A percentile compares a stretch with the other conserved stretches of the same genome.
Conservation (phyloP, 768 basidiomycete genomes). For the Leccinum olivaceopallidum region DNA sequence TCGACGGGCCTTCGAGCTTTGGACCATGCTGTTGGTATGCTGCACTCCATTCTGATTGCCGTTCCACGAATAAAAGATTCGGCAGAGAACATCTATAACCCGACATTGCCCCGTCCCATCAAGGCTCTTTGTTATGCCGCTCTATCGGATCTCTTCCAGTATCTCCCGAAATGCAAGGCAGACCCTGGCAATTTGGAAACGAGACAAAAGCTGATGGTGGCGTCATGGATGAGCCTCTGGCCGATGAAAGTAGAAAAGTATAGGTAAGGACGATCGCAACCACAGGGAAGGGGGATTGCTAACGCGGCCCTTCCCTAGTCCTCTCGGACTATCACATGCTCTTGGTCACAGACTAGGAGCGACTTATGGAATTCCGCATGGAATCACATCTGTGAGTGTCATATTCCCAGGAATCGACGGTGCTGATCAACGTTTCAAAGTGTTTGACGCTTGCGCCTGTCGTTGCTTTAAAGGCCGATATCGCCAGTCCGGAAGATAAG, state of each 20-base stretch:
- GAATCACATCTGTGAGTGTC: constrained; percentile 71
- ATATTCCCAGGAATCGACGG: constrained; percentile 8
- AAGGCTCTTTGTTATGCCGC: constrained; percentile 68
- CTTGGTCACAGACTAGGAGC: constrained; percentile 77
- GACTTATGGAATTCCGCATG: constrained; percentile 74
- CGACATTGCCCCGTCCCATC: constrained; percentile 52
- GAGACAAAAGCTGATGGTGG: constrained; percentile 70
- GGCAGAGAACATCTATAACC: constrained; percentile 59
- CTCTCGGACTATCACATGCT: constrained; percentile 74
- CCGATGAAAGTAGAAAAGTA: constrained; percentile 58
- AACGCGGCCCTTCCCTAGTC: constrained; percentile 33
- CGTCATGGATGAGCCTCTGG: constrained; percentile 83
- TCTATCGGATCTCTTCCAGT: constrained; percentile 70
- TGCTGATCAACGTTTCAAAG: constrained; percentile 33
- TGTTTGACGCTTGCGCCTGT: constrained; percentile 72
- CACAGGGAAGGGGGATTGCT: background rate
- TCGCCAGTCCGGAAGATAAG: constrained; percentile 63
- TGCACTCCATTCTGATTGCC: background rate
- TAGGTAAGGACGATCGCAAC: constrained; percentile 37
- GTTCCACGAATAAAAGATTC: background rate
- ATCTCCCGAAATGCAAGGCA: constrained; percentile 64
- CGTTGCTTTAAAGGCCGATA: constrained; percentile 56
- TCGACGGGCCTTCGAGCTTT: constrained; percentile 79
- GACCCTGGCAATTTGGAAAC: constrained; percentile 54
- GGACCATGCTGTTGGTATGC: constrained; percentile 74